Percentiles rank a stretch among this genome's conserved stretches.
phyloP scores from a whole-genome alignment of 2,329 filamentous ascomycete species.

The Aureobasidium sp. region DNA sequence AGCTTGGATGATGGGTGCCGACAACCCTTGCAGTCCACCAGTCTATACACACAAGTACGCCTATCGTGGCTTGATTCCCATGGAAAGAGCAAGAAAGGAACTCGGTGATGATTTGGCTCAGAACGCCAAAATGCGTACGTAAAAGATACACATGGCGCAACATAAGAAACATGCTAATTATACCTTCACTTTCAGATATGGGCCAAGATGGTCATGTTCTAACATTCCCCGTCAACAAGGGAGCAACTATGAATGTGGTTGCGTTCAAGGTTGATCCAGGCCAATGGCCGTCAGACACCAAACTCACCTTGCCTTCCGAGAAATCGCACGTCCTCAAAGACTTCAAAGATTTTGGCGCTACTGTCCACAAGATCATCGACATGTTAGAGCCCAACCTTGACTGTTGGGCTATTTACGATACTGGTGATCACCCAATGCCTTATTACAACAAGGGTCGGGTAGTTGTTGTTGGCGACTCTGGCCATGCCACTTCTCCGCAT shows the following conservation, averaged over 20 bases:
- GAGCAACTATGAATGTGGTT: slow-evolving; percentile 24
- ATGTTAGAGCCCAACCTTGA: slow-evolving; percentile 22
- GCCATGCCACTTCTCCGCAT: slow-evolving; percentile 38
- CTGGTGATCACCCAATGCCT: slow-evolving; percentile 31
- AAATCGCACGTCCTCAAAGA: slow-evolving; percentile 23
- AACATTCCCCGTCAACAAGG: slow-evolving; percentile 45
- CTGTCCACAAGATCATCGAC: slow-evolving; percentile 22
- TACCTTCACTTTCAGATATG: slow-evolving; percentile 16
- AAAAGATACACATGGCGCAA: too few species aligned
- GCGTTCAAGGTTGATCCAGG: slow-evolving; percentile 22
- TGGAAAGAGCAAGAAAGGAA: slow-evolving; percentile 44
- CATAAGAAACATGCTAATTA: too few species aligned
- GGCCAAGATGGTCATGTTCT: slow-evolving; percentile 46
- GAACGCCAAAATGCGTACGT: slow-evolving; percentile 34
- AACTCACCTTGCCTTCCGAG: slow-evolving; percentile 21
- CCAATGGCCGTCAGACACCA: slow-evolving; percentile 22
- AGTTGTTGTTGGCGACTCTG: slow-evolving; percentile 34
- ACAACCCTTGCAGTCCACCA: slow-evolving; percentile 39
- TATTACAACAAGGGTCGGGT: slow-evolving; percentile 31
- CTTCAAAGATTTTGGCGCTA: slow-evolving; percentile 22
- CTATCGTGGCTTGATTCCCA: slow-evolving; percentile 56
- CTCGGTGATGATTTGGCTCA: slow-evolving; percentile 45
- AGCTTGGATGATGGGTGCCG: slow-evolving; percentile 41
- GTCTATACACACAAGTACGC: slow-evolving; percentile 54
- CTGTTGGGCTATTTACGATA: slow-evolving; percentile 37